A percentile compares a stretch with the other conserved stretches of the same genome.
Evolutionary conservation across 202 grass and related monocot species (phyloP).

Genomic region (Zizania palustris): DNA sequence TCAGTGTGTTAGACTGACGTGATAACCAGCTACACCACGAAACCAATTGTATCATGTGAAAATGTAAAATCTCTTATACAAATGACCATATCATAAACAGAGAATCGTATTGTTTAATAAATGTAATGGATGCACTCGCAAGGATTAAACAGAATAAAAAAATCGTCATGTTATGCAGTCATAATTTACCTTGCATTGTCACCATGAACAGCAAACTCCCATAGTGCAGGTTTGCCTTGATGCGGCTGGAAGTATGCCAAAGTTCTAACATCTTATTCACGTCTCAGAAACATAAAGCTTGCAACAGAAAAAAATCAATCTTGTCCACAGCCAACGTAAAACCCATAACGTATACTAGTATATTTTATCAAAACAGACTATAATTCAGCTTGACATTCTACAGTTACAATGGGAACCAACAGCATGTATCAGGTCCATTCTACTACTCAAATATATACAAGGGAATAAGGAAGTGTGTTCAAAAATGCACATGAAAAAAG

Average conservation of each 20-base stretch:
- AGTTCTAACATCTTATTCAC: conserved; percentile 53
- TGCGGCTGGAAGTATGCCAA: conserved; percentile 87
- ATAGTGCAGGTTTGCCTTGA: conserved; percentile 73
- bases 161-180: not conserved
- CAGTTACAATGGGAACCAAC: not conserved
- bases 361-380: not conserved
- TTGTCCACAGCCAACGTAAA: not conserved
- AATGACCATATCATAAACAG: too few relatives aligned
- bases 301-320: not conserved
- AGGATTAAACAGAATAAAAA: conserved; percentile 4
- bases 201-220: conserved; percentile 65
- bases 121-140: not conserved
- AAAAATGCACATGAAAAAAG: conserved; percentile 25
- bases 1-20: conserved; percentile 98
- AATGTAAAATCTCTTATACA: too few relatives aligned
- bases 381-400: conserved; percentile 3
- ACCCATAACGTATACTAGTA: not conserved
- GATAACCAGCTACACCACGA: conserved; percentile 99
- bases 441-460: too few relatives aligned
- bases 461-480: not conserved
- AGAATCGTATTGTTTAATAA: too few relatives aligned
- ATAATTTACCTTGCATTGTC: conserved; percentile 62
- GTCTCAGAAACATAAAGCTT: not conserved
- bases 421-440: not conserved
- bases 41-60: too few relatives aligned